Evolutionary conservation across 345 rosid genomes (phyloP), one percentile per base, ranked within the genome.

Genomic region (Gossypium longicalyx): DNA sequence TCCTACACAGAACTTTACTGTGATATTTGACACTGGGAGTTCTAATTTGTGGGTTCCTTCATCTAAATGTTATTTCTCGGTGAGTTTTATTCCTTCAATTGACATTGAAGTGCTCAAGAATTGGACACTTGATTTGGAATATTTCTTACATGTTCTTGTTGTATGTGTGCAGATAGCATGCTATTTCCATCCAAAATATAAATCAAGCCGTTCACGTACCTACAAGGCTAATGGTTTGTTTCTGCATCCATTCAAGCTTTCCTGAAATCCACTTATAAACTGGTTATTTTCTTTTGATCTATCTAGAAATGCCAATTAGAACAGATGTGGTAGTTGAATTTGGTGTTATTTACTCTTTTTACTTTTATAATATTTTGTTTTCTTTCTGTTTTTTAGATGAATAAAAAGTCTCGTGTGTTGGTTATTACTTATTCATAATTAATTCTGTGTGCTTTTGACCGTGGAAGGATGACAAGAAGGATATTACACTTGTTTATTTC

Each of bases 31-130:
- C 80, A 92, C 98, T 0, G 98, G 98, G 43, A 94, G 98, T 83
- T 89, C 98, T 76, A 92, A 94, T 76, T 79, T 92, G 72, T 94
- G 98, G 98, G 97, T 94, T 45, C 98, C 98, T 23, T 94, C 98
- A 60, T 80, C 89, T 45, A 91, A 89, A 80, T 94, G 98, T 81
- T 87, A 82, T 71, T 87, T 92, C 45, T 94, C 98, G 34, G 98
- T 94, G 74, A 85, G 94, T 79, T 41, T 77, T 44, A 48, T 49
- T 54, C 48, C 19, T 65, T 12, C 6, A 27, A 45, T 19, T 76
- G 27, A 22, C 16, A 11, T 41, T 66, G 51, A 20, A 4, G 53
- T 7, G 51, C 41, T 22, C 45, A 58, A 44, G 57, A 27, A 45
- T 17, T 60, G 72, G 44, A 51, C 66, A n/a, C 23, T 2, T 66